Conservation (phyloP, 73 alveolate genomes). For the Durusdinium trenchii region DNA sequence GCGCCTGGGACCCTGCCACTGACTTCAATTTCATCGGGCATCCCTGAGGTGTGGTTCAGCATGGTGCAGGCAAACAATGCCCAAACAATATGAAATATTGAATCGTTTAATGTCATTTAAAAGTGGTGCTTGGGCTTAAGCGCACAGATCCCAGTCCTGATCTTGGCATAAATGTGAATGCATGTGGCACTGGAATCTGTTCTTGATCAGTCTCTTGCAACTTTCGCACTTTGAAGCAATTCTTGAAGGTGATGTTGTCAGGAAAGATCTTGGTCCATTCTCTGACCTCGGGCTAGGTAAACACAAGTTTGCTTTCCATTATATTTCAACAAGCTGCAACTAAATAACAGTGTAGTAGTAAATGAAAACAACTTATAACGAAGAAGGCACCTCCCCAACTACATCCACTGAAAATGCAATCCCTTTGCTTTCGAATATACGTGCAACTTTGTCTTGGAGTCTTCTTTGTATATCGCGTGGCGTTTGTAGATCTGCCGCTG, state of each 20-base stretch:
- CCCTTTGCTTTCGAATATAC: neutral
- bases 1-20: neutral
- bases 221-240: neutral
- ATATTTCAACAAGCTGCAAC: neutral
- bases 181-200: conserved; percentile 7
- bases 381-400: neutral
- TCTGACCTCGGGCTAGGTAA: neutral
- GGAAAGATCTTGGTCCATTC: neutral
- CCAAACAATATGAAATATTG: neutral
- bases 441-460: neutral
- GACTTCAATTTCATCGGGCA: neutral
- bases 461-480: conserved; percentile 14
- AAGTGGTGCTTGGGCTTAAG: neutral
- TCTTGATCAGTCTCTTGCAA: neutral
- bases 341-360: neutral
- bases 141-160: too few relatives aligned
- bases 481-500: neutral
- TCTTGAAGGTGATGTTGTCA: conserved; percentile 24
- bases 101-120: neutral
- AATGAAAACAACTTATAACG: neutral
- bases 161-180: conserved; percentile 3
- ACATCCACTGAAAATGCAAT: neutral
- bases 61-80: neutral
- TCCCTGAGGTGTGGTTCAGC: neutral
- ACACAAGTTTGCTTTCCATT: neutral